phyloP scores from a whole-genome alignment of 2,329 filamentous ascomycete genomes.

The Pseudocercospora musae region DNA sequence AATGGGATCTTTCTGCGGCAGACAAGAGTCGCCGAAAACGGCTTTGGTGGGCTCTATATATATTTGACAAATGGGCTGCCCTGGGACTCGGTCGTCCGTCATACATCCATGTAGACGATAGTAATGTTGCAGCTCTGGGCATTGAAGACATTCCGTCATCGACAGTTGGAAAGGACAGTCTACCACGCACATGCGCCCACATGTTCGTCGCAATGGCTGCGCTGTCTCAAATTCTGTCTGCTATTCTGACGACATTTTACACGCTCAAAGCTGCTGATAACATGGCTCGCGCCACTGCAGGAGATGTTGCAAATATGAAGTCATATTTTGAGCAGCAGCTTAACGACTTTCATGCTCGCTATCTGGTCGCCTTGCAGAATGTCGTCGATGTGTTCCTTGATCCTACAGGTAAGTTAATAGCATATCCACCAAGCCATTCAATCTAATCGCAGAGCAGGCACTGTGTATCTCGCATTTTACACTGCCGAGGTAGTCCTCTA shows the following conservation, averaged over 20 bases:
- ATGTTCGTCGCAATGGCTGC: conserved; percentile 27
- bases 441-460: conserved; percentile 8
- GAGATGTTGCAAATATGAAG: conserved; percentile 12
- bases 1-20: conserved; percentile 18
- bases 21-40: conserved; percentile 21
- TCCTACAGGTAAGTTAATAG: conserved; percentile 16
- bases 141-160: conserved; percentile 15
- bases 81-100: conserved; percentile 22
- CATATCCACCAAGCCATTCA: background rate
- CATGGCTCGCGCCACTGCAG: conserved; percentile 6
- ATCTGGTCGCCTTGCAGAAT: conserved; percentile 12
- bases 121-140: conserved; percentile 16
- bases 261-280: conserved; percentile 18
- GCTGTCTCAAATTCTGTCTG: conserved; percentile 23
- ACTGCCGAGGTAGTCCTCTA: conserved; percentile 22
- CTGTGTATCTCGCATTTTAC: conserved; percentile 20
- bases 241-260: conserved; percentile 22
- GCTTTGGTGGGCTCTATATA: conserved; percentile 25
- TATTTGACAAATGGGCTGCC: conserved; percentile 23
- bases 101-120: conserved; percentile 22
- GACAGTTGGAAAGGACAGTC: conserved; percentile 16
- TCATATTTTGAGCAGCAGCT: conserved; percentile 22
- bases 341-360: conserved; percentile 13
- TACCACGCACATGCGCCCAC: conserved; percentile 16
- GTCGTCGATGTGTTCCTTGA: conserved; percentile 20